Evolutionary conservation across 768 basidiomycete species (phyloP).

Genomic region (Amylocystis lapponica): DNA sequence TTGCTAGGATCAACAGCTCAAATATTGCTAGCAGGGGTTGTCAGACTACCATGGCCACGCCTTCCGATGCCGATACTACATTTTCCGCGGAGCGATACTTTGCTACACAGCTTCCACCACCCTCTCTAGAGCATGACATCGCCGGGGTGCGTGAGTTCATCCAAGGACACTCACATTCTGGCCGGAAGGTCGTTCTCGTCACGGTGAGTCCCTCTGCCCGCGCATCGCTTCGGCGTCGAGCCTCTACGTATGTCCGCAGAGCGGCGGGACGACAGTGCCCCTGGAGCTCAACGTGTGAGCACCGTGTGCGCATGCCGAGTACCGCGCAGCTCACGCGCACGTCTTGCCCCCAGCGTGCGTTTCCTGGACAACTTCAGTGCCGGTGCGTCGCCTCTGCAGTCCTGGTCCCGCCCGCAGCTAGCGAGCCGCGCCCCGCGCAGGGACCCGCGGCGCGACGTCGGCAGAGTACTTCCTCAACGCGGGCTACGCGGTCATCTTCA

Average conservation of each 20-base stretch:
- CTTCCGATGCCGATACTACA: constrained; percentile 13
- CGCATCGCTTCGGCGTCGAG: constrained; percentile 6
- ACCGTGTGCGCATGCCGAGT: constrained; percentile 2
- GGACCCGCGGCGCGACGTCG: constrained; percentile 94
- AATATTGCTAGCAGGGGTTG: too few species aligned
- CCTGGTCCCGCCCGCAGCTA: neutral
- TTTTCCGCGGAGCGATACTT: constrained; percentile 93
- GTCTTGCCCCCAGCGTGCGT: constrained; percentile 75
- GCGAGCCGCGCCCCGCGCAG: constrained; percentile 33
- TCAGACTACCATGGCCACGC: too few species aligned
- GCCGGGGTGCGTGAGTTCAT: constrained; percentile 64
- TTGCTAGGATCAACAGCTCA: too few species aligned
- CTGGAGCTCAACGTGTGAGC: constrained; percentile 98
- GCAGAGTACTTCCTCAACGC: constrained; percentile 96
- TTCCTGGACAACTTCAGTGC: constrained; percentile 99
- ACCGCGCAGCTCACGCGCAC: constrained; percentile 16
- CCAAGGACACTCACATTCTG: constrained; percentile 51
- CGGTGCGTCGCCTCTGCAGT: constrained; percentile 41
- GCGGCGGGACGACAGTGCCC: constrained; percentile 96
- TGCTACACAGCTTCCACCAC: constrained; percentile 76
- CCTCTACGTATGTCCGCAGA: constrained; percentile 43
- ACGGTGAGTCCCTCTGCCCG: constrained; percentile 55
- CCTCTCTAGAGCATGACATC: constrained; percentile 64
- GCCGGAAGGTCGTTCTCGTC: constrained; percentile 83
- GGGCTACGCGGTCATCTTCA: constrained; percentile 96